Base-by-base conservation (phyloP, 257 asterid species). In the Ophiorrhiza pumila region DNA sequence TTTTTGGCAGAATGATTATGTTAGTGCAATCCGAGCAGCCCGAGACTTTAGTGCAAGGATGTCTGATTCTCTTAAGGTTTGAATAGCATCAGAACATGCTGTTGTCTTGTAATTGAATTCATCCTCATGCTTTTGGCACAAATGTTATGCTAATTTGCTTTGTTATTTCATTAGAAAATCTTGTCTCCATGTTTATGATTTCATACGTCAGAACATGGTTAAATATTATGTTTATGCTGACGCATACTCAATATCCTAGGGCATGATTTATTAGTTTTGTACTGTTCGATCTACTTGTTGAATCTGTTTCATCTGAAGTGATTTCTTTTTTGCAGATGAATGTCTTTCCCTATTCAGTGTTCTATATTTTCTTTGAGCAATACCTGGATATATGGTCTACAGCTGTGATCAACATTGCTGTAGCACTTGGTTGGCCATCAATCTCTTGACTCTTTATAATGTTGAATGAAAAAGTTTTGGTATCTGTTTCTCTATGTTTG, bases 341-440 rank as follows among this genome's bases (percentile, higher is more conserved):
- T 27, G 66, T 90, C 55, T 92, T 88, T 66, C 98, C 98, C 8
- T 92, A 90, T 63, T 83, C 98, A 12, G 96, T 92, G 72, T 90
- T 84, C 78, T 92, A 92, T 77, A 90, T 85, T 87, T 92, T 87
- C 88, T 92, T 92, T 75, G 98, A 92, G 81, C 98, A 92, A 83
- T 92, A 92, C 83, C 91, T 92, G 78, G 76, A 81, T 72, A 90
- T 92, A 80, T 89, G 92, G 98, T 84, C 80, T 83, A 90, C 93
- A 35, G 96, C 98, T 64, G 75, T 92, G 67, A 74, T 88, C 86
- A 88, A 90, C 85, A 87, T 92, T 39, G 85, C 91, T 35, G 83
- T 92, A 76, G 98, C 96, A 79, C 81, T 89, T 74, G 96, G 98
- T 92, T 64, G 80, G 96, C 46, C 35, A 27, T 55, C 68, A 39